Evolutionary conservation across 2,329 filamentous ascomycete genomes (phyloP).

Genomic region (Chrysoporthe austroafricana): DNA sequence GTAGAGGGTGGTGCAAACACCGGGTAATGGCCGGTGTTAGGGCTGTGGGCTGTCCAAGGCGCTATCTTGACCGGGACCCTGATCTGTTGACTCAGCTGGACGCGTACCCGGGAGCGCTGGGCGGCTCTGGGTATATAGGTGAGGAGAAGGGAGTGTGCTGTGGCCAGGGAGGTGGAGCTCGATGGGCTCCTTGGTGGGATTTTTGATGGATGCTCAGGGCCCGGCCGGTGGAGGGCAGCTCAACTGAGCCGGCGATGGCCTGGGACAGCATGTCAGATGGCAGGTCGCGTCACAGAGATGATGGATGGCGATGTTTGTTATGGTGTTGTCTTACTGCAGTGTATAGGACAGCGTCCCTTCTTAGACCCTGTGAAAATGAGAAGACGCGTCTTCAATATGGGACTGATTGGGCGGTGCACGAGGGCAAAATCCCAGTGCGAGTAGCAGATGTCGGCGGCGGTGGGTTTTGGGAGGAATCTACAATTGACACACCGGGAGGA

Average conservation of each 20-base stretch:
- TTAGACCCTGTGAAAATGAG: constrained; percentile 7
- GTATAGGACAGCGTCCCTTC: background rate
- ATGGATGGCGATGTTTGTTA: background rate
- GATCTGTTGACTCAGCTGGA: background rate
- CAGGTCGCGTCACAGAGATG: background rate
- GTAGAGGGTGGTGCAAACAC: no score
- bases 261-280: constrained; percentile 2
- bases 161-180: background rate
- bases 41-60: background rate
- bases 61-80: background rate
- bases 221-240: background rate
- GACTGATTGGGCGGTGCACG: background rate
- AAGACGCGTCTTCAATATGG: constrained; percentile 1
- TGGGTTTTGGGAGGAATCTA: constrained; percentile 6
- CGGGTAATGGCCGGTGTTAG: background rate
- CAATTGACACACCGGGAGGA: constrained; percentile 22
- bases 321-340: background rate
- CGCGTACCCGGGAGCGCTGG: background rate
- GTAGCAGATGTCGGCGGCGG: constrained; percentile 22
- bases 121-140: background rate
- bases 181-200: background rate
- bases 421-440: constrained; percentile 20
- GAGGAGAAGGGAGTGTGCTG: background rate
- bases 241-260: constrained; percentile 5
- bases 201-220: background rate